These are phyloP conservation scores for Plectosphaerella sp. DNA, from an alignment of 2,329 filamentous ascomycete genomes.

Conservation along the genomic window DNA sequence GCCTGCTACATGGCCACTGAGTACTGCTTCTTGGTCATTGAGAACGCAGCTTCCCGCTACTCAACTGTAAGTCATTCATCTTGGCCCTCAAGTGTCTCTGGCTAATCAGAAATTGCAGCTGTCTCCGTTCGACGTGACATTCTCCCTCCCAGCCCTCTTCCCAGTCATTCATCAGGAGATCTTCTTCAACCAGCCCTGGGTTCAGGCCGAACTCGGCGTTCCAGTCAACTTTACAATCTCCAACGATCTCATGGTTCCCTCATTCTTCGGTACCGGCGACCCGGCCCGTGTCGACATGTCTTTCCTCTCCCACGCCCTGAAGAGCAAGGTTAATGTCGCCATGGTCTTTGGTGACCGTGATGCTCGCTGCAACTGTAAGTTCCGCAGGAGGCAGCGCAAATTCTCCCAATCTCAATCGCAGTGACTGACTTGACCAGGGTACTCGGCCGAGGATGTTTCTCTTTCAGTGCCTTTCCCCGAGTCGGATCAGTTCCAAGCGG, in stretches of 20 bases:
- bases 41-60: constrained; percentile 26
- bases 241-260: constrained; percentile 31
- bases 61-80: neutral
- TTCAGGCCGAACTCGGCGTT: constrained; percentile 53
- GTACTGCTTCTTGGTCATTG: constrained; percentile 12
- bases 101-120: constrained; percentile 13
- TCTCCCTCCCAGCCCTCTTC: neutral
- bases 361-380: constrained; percentile 40
- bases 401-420: neutral
- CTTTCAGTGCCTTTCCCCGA: constrained; percentile 52
- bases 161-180: neutral
- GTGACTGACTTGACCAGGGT: constrained; percentile 25
- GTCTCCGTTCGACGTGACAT: constrained; percentile 34
- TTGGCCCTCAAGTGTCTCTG: neutral
- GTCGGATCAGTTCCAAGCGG: constrained; percentile 53
- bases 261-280: constrained; percentile 29
- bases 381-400: neutral
- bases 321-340: constrained; percentile 48
- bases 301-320: constrained; percentile 41
- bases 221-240: constrained; percentile 50
- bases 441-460: constrained; percentile 43
- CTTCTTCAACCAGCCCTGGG: constrained; percentile 16
- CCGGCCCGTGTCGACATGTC: constrained; percentile 23
- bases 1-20: constrained; percentile 48
- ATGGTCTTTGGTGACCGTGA: constrained; percentile 54